phyloP scores from a whole-genome alignment of 2,329 filamentous ascomycete species.

The Trichoderma sp. region DNA sequence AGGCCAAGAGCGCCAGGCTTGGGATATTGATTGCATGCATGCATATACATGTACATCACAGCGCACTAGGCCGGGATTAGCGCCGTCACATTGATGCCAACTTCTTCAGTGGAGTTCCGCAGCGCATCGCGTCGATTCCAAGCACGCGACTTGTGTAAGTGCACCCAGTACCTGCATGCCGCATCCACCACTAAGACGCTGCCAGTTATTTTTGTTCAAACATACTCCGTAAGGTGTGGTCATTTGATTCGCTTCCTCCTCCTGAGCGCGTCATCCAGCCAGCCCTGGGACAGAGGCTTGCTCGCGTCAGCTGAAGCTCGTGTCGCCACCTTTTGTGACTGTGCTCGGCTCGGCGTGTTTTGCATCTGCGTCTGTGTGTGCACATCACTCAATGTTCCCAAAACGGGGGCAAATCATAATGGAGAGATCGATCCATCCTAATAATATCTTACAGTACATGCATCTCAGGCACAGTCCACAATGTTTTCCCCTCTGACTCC shows the following conservation, averaged over 20 bases:
- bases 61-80: not conserved
- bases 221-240: not conserved
- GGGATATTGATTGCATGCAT: not conserved
- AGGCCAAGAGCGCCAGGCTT: not conserved
- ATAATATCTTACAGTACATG: slow-evolving; percentile 5
- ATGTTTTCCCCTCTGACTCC: not conserved
- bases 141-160: not conserved
- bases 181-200: not conserved
- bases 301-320: slow-evolving; percentile 2
- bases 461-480: not conserved
- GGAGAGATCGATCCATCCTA: not conserved
- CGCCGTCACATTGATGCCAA: not conserved
- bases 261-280: slow-evolving; percentile 7
- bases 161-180: slow-evolving; percentile 12
- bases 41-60: not conserved
- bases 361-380: not conserved
- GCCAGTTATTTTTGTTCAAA: not conserved
- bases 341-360: not conserved
- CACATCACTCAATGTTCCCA: not conserved
- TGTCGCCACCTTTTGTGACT: not conserved
- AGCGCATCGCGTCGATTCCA: not conserved
- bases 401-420: not conserved
- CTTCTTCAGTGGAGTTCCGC: slow-evolving; percentile 1
- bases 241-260: slow-evolving; percentile 14
- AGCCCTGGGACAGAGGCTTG: not conserved